Base-by-base conservation (phyloP, 1,139 yeast species). In the Geotrichum siamense region DNA sequence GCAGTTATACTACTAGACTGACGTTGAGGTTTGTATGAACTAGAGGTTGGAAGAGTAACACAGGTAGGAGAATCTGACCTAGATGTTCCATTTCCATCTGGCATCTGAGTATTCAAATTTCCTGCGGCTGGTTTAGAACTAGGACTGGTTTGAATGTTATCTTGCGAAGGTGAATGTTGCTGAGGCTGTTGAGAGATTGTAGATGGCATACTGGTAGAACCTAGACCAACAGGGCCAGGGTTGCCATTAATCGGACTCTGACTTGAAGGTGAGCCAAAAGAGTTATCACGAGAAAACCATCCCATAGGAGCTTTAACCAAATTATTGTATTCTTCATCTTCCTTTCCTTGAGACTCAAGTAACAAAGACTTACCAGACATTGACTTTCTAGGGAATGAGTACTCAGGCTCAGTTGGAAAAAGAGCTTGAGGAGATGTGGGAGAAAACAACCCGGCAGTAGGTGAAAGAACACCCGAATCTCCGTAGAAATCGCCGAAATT, bases 311-410 rank as follows among this genome's bases (percentile, higher is more conserved):
- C 63, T 37, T 58, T 58, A 13, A 60, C 64, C 39, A 60, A 48
- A 21, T 54, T 57, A 37, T 55, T 58, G 27, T 55, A 54, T 45
- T 60, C 64, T 26, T 55, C 57, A 28, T 55, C 55, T 29, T 61
- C 64, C 21, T 57, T 50, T 23, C 59, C 59, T 29, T 58, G 57
- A 10, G 62, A 57, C 44, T 60, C 64, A 22, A 60, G 47, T 35
- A 61, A 43, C 31, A 60, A 47, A 10, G 61, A 56, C 38, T 61
- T 59, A 8, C 64, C 65, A 33, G 56, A 38, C 43, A 45, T 38
- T n/a, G n/a, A n/a, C n/a, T n/a, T n/a, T 30, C 48, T 25, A 12
- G 22, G 10, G 10, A 44, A 43, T 28, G 33, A 16, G 12, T 32
- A 43, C n/a, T 44, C 43, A 9, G 49, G 45, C 8, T 44, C 41